Evolutionary conservation across 306 rosid genomes (phyloP).

Genomic region (Prunus kanzakura): DNA sequence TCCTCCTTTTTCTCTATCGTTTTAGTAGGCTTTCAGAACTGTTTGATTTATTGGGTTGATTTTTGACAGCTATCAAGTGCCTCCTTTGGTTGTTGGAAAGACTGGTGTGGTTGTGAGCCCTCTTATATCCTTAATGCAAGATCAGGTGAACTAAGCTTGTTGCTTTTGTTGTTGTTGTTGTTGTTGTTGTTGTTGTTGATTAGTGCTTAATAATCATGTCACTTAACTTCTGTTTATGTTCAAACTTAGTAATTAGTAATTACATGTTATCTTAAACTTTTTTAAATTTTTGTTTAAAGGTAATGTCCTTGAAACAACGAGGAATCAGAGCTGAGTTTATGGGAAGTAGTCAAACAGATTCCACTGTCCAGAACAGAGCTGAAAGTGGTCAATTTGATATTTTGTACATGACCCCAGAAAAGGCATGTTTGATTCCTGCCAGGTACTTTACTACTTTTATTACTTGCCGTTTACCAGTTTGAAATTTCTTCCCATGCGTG

Average conservation of each 20-base stretch:
- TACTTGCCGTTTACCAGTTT: neutral
- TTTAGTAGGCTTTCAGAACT: neutral
- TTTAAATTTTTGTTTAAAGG: slow-evolving; percentile 36
- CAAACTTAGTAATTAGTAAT: neutral
- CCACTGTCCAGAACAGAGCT: slow-evolving; percentile 62
- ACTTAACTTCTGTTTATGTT: neutral
- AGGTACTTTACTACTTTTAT: slow-evolving; percentile 38
- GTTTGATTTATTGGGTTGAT: neutral
- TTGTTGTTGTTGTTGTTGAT: neutral
- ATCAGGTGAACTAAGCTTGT: slow-evolving; percentile 48
- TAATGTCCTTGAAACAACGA: slow-evolving; percentile 82
- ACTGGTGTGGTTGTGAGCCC: slow-evolving; percentile 90
- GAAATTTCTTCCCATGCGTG: neutral
- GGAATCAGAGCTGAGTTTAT: slow-evolving; percentile 85
- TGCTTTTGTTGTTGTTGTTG: neutral
- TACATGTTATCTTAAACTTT: neutral
- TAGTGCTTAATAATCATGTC: neutral
- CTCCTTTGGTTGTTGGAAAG: slow-evolving; percentile 74
- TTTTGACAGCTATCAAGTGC: slow-evolving; percentile 71
- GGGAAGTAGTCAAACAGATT: slow-evolving; percentile 76
- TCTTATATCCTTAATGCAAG: slow-evolving; percentile 86
- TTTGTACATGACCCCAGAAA: slow-evolving; percentile 89
- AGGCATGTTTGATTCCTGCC: slow-evolving; percentile 66
- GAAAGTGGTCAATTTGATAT: slow-evolving; percentile 75
- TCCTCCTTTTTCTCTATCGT: neutral